Base-by-base conservation (phyloP, 352 stramenopile genomes). In the Phytophthora pini region DNA sequence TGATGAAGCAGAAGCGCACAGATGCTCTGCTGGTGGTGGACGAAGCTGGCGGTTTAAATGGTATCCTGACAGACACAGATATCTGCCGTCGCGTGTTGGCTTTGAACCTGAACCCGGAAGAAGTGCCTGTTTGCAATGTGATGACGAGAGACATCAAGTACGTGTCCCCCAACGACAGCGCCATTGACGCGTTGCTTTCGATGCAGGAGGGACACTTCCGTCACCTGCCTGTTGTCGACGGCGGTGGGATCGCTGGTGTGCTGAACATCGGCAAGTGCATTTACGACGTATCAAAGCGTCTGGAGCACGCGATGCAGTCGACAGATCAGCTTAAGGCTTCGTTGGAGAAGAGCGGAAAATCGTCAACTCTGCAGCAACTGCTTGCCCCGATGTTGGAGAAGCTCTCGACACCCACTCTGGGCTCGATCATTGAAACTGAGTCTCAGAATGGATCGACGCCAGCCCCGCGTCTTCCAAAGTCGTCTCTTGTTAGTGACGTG, bases 261-360 rank as follows among this genome's bases (percentile, higher is more conserved):
- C 74, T 99, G 29, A 98, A 99, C 79, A 99, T 99, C 79, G 97
- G 96, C 13, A 98, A 99, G 62, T 99, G 98, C 61, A 88, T 99
- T 51, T 98, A 99, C 77, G 97, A 99, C 66, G 97, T 98, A 0
- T 99, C 98, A 3, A 94, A 93, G 67, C 97, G 98, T 6, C 82
- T 99, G 3, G 97, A 99, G 65, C 90, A 94, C 49, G 89, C 86
- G 5, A 93, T 79, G 31, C 70, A 90, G 50, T 95, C 89, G 1
- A 94, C 83, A 3, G 85, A 97, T 46, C 82, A 94, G 61, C 65
- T 97, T 12, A 93, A 95, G 67, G 81, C 86, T 20, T 93, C 84
- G 1, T 65, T 95, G 12, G 84, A 94, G 50, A 89, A 89, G 58
- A 88, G 80, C 24, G 82, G 82, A 11, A 79, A 77, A 27, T 90